Percentiles rank a stretch among this genome's conserved stretches.
These are phyloP conservation scores for Hypoxylon sp. DNA, from an alignment of 2,329 filamentous ascomycete species.

Conservation along the genomic window DNA sequence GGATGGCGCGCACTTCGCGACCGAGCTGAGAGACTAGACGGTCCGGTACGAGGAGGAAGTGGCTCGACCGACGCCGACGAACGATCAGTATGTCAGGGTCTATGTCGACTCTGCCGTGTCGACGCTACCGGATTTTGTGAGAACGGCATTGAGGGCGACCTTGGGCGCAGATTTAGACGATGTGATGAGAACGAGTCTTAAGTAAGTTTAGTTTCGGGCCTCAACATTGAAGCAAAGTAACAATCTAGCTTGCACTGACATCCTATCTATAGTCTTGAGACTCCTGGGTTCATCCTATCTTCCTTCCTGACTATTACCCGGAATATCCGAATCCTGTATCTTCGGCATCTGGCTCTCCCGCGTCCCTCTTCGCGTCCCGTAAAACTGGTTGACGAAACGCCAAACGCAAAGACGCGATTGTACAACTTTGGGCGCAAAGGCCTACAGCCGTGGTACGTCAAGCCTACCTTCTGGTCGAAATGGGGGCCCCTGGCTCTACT, in stretches of 20 bases:
- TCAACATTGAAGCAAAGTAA: too few relatives aligned
- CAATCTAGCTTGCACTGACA: neutral
- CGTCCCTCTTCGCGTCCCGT: neutral
- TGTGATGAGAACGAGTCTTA: neutral
- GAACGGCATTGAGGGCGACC: neutral
- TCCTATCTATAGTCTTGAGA: neutral
- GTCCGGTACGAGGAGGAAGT: constrained; percentile 37
- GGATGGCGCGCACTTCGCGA: constrained; percentile 43
- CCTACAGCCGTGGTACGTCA: constrained; percentile 10
- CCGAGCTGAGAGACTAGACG: constrained; percentile 40
- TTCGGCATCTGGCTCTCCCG: neutral
- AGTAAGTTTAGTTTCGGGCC: neutral
- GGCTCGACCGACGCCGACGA: constrained; percentile 45
- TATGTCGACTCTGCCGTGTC: constrained; percentile 47
- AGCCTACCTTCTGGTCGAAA: neutral
- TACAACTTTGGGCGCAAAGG: constrained; percentile 6
- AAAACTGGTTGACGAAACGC: neutral
- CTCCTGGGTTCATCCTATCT: neutral
- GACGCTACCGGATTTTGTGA: constrained; percentile 31
- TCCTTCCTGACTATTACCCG: neutral
- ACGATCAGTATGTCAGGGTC: constrained; percentile 42
- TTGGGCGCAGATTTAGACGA: neutral
- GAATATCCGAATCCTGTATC: neutral
- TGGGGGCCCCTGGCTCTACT: neutral
- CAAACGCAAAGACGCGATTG: neutral